Evolutionary conservation across 345 rosid genomes (phyloP).

Genomic region (Melastoma malabathricum): DNA sequence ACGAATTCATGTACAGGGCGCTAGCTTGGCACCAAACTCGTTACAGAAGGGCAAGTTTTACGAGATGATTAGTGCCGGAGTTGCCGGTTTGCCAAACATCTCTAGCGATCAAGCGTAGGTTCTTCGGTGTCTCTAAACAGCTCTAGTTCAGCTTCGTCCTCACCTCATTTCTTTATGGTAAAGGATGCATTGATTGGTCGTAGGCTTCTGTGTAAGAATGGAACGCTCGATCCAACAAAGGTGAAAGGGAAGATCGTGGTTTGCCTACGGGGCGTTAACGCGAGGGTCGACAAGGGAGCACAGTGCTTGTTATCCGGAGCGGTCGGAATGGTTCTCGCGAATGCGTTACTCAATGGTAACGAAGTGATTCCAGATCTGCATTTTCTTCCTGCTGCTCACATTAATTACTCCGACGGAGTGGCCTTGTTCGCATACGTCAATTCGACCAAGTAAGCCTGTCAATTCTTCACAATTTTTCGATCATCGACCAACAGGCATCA

Average conservation of each 20-base stretch:
- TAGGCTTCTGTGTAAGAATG: conserved; percentile 43
- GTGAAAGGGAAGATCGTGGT: conserved; percentile 60
- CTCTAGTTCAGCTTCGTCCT: background rate
- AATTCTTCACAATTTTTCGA: background rate
- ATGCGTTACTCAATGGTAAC: conserved; percentile 23
- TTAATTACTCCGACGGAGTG: conserved; percentile 36
- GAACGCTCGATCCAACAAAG: conserved; percentile 48
- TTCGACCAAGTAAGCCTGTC: conserved; percentile 28
- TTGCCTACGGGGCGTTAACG: conserved; percentile 48
- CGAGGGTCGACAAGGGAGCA: conserved; percentile 43
- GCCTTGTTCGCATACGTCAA: conserved; percentile 35
- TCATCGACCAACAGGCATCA: too few relatives aligned
- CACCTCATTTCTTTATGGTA: background rate
- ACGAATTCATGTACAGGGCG: conserved; percentile 32
- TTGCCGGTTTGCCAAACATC: conserved; percentile 42
- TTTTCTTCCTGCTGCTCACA: conserved; percentile 61
- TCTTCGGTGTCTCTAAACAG: background rate
- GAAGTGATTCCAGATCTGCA: conserved; percentile 44
- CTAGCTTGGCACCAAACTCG: conserved; percentile 42
- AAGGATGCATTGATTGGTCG: conserved; percentile 5
- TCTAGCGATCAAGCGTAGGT: conserved; percentile 45
- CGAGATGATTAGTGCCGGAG: conserved; percentile 40
- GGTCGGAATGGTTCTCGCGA: conserved; percentile 67
- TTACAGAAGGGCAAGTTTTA: conserved; percentile 35
- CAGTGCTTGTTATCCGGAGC: conserved; percentile 59